Evolutionary conservation across 306 rosid genomes (phyloP), one percentile per base, ranked within the genome.

Genomic region (Rubus idaeus): DNA sequence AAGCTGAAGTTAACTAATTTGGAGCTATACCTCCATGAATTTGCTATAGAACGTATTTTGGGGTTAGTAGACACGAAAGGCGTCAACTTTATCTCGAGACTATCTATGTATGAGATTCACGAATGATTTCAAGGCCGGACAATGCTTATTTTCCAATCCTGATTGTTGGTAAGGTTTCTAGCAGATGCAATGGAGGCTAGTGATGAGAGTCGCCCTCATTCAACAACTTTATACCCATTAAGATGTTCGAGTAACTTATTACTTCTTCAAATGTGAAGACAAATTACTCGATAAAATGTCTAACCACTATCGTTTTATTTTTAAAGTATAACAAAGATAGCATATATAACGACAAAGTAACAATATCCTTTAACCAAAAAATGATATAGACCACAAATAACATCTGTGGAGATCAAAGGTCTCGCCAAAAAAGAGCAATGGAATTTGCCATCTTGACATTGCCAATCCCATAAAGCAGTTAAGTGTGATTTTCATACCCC

Each of bases 401-500:
- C 87, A 79, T 77, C 82, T 84, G 85, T 86, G 77, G 87, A 84
- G 82, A 80, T 77, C 52, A 75, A 78, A 75, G 83, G 80, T 67
- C 57, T 79, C 72, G 77, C 84, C 35, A 83, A 85, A 85, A 80
- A 60, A 78, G 75, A 89, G 84, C 75, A 81, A 77, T 70, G 76
- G 81, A 85, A 83, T 79, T 84, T 85, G 84, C 70, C 71, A 75
- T 58, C 70, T 87, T 80, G 82, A 82, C 87, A 85, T 66, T 77
- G 88, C 82, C 90, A 84, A 83, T 77, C 89, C 78, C 84, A 73
- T 68, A 68, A 75, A 88, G 86, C 89, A 30, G 89, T 86, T 88
- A 85, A 66, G 72, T 68, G 84, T 85, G 82, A 51, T 82, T 91
- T 85, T 89, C 97, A 78, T 71, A 50, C 77, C 80, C 39, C 70